A percentile compares a stretch with the other conserved stretches of the same genome.
Conservation (phyloP, 176 grass and related monocot species). For the Zea luxurians region DNA sequence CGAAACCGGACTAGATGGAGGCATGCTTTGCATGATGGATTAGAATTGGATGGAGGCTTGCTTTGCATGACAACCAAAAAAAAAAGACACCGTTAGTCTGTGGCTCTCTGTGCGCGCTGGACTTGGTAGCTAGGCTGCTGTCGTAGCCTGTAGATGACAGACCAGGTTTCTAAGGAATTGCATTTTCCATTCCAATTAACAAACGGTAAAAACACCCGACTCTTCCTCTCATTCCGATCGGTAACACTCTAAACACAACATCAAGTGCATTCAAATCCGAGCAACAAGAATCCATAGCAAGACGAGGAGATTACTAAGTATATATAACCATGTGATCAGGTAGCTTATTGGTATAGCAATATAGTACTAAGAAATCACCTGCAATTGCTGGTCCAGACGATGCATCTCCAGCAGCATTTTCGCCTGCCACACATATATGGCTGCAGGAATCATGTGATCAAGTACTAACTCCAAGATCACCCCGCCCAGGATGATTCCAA, state of each 20-base stretch:
- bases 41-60: conserved; percentile 28
- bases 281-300: no score
- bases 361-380: conserved; percentile 15
- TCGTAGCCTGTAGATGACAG: neutral
- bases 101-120: neutral
- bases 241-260: no score
- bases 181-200: neutral
- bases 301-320: no score
- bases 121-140: no score
- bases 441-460: conserved; percentile 62
- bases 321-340: no score
- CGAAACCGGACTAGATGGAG: no score
- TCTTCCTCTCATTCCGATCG: no score
- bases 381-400: conserved; percentile 52
- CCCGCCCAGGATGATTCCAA: conserved; percentile 31
- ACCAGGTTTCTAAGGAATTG: neutral
- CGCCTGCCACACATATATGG: conserved; percentile 56
- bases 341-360: neutral
- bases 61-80: conserved; percentile 28
- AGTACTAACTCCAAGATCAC: conserved; percentile 35
- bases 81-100: neutral
- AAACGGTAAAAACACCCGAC: neutral
- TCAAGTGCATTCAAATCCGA: no score
- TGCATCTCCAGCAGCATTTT: conserved; percentile 70
- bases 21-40: neutral